Percentiles rank a stretch among this genome's conserved stretches.
phyloP scores from a whole-genome alignment of 176 grass and related monocot species.

The Lolium rigidum region DNA sequence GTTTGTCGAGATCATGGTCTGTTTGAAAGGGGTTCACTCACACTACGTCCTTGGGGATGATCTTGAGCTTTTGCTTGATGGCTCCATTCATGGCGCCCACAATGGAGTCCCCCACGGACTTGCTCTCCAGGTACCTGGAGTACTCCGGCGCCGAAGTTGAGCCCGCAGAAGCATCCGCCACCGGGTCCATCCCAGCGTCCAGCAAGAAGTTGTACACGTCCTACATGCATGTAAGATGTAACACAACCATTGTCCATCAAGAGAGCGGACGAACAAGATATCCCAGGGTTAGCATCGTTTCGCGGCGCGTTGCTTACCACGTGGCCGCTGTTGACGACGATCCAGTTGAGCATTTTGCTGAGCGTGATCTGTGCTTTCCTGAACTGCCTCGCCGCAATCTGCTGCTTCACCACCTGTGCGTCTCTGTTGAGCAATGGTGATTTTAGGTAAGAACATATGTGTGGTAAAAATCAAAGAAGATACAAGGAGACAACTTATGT shows the following conservation, averaged over 20 bases:
- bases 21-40: constrained; percentile 15
- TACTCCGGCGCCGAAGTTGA: constrained; percentile 37
- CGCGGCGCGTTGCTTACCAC: constrained; percentile 49
- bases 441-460: not conserved
- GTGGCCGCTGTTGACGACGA: constrained; percentile 52
- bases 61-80: constrained; percentile 81
- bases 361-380: constrained; percentile 41
- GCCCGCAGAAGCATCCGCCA: constrained; percentile 5
- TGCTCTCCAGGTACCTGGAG: constrained; percentile 54
- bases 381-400: constrained; percentile 49
- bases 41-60: constrained; percentile 68
- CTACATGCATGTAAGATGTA: constrained; percentile 23
- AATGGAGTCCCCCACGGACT: constrained; percentile 45
- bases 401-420: constrained; percentile 56
- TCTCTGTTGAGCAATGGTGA: constrained; percentile 45
- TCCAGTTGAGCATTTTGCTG: constrained; percentile 43
- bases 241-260: not conserved
- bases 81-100: constrained; percentile 74
- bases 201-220: constrained; percentile 90
- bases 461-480: not conserved
- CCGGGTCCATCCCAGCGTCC: constrained; percentile 62
- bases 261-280: not conserved
- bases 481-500: not conserved
- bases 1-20: not conserved
- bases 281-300: too few species aligned